Evolutionary conservation across 352 stramenopile species (phyloP).

Genomic region (Thalassiosira ordinaria): DNA sequence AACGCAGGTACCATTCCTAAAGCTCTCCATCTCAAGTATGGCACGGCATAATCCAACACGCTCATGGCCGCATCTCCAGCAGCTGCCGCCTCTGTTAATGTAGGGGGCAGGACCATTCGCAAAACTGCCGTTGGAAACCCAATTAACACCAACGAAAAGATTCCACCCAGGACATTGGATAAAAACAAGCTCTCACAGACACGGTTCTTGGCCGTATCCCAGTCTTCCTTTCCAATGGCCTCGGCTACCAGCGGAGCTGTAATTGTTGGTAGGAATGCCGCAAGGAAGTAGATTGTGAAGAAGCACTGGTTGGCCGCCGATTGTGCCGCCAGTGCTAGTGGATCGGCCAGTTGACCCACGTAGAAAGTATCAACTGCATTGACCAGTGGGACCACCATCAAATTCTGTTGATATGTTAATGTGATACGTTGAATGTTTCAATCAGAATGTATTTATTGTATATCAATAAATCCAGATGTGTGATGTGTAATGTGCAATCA

Average conservation of each 20-base stretch:
- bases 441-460: too few relatives aligned
- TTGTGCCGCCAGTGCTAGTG: conserved; percentile 79
- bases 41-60: conserved; percentile 72
- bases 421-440: too few relatives aligned
- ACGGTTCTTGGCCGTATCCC: conserved; percentile 58
- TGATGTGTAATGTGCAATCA: too few relatives aligned
- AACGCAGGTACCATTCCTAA: conserved; percentile 81
- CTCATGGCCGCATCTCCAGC: conserved; percentile 14
- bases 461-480: too few relatives aligned
- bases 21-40: conserved; percentile 76
- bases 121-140: conserved; percentile 58
- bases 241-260: conserved; percentile 81
- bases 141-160: conserved; percentile 65
- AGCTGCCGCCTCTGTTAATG: conserved; percentile 18
- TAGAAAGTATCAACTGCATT: conserved; percentile 85
- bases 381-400: conserved; percentile 78
- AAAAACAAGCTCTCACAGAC: conserved; percentile 82
- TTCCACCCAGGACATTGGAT: conserved; percentile 62
- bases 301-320: conserved; percentile 85
- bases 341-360: conserved; percentile 72
- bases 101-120: conserved; percentile 57
- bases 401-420: too few relatives aligned
- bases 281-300: conserved; percentile 80
- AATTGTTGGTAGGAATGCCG: conserved; percentile 82
- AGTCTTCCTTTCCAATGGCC: conserved; percentile 66